Evolutionary conservation across 495 filamentous ascomycete species (phyloP).

Genomic region (Neurospora africana): DNA sequence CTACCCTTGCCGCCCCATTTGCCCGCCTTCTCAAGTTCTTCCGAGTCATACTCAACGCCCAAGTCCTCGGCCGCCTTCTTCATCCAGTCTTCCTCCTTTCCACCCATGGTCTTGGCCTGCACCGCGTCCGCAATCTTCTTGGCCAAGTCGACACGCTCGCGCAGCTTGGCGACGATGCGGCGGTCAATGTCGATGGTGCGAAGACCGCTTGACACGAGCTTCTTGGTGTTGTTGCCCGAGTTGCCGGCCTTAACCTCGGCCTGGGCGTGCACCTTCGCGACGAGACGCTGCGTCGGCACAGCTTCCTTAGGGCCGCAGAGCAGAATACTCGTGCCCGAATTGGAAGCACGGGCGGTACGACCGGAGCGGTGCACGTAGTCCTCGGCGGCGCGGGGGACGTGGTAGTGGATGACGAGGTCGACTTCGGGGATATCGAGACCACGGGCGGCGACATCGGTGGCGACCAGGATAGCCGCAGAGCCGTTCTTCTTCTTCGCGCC

Average conservation of each 20-base stretch:
- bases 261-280: constrained; percentile 70
- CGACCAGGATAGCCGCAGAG: constrained; percentile 63
- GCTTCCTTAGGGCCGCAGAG: constrained; percentile 91
- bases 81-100: constrained; percentile 76
- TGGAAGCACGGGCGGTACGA: constrained; percentile 77
- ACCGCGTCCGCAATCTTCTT: constrained; percentile 74
- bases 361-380: constrained; percentile 93
- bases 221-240: constrained; percentile 50
- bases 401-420: constrained; percentile 85
- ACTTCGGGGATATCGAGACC: constrained; percentile 89
- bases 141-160: constrained; percentile 61
- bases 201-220: constrained; percentile 6
- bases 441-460: constrained; percentile 93
- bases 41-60: constrained; percentile 85
- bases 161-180: constrained; percentile 62
- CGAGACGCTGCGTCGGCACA: constrained; percentile 66
- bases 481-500: constrained; percentile 13
- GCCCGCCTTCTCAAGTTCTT: constrained; percentile 59
- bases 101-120: constrained; percentile 78
- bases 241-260: constrained; percentile 25
- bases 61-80: constrained; percentile 80
- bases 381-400: constrained; percentile 84
- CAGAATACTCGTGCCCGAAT: constrained; percentile 67
- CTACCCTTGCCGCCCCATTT: constrained; percentile 53
- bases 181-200: constrained; percentile 74